Evolutionary conservation across 2,329 filamentous ascomycete genomes (phyloP).

Genomic region (Sporothrix inflata): DNA sequence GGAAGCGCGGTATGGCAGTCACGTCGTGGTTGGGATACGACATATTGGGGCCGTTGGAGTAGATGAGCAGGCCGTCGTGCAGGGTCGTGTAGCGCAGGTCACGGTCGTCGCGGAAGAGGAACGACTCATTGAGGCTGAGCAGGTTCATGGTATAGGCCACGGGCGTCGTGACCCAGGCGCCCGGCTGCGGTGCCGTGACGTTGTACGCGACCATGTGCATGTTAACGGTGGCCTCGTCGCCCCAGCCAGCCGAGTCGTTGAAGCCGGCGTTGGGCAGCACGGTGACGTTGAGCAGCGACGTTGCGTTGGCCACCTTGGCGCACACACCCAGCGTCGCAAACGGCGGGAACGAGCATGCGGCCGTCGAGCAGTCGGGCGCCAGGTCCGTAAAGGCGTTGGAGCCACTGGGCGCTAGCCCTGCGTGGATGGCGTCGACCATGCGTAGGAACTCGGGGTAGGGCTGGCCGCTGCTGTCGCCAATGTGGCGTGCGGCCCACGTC

Average conservation of each 20-base stretch:
- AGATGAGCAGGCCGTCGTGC: conserved; percentile 10
- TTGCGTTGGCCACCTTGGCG: conserved; percentile 8
- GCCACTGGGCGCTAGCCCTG: not conserved
- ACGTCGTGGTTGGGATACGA: conserved; percentile 21
- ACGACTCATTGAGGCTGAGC: conserved; percentile 12
- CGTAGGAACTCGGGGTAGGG: conserved; percentile 15
- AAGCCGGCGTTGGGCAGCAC: conserved; percentile 18
- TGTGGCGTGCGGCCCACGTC: conserved; percentile 10
- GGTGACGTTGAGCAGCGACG: conserved; percentile 17
- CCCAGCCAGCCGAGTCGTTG: conserved; percentile 16
- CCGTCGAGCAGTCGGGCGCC: not conserved
- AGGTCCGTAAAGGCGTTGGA: not conserved
- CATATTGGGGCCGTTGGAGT: conserved; percentile 24
- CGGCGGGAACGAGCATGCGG: conserved; percentile 12
- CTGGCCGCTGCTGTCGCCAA: conserved; percentile 18
- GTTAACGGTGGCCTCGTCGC: conserved; percentile 1
- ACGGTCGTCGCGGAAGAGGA: not conserved
- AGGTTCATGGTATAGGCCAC: conserved; percentile 8
- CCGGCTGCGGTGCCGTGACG: not conserved
- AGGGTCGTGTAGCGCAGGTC: conserved; percentile 14
- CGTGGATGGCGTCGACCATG: conserved; percentile 19
- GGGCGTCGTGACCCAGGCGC: not conserved
- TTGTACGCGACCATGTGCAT: conserved; percentile 1
- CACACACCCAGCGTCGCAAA: conserved; percentile 22
- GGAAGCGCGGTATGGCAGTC: not conserved